These are phyloP conservation scores for Aspergillus phoenicis DNA, from an alignment of 2,329 filamentous ascomycete species.

Conservation along the genomic window DNA sequence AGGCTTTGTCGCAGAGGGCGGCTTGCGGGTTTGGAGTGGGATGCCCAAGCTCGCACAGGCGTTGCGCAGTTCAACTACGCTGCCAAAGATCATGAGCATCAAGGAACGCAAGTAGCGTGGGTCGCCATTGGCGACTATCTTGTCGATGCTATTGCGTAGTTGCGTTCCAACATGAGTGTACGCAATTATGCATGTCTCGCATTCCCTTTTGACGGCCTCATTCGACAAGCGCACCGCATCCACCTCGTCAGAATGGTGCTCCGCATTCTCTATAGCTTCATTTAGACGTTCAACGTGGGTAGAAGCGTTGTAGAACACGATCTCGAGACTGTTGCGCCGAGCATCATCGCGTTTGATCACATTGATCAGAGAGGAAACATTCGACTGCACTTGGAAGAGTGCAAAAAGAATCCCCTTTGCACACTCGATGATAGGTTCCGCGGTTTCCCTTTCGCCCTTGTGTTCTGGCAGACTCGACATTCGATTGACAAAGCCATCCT, in stretches of 20 bases:
- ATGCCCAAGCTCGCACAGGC: constrained; percentile 57
- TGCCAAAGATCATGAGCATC: constrained; percentile 61
- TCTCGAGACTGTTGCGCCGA: constrained; percentile 55
- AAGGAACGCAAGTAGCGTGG: constrained; percentile 60
- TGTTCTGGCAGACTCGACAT: constrained; percentile 62
- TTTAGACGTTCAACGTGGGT: constrained; percentile 60
- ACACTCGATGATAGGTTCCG: constrained; percentile 57
- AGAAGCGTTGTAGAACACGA: constrained; percentile 59
- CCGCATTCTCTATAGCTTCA: constrained; percentile 54
- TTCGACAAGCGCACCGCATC: constrained; percentile 46
- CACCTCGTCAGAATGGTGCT: constrained; percentile 54
- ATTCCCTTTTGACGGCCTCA: constrained; percentile 50
- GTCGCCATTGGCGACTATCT: constrained; percentile 59
- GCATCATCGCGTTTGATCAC: constrained; percentile 51
- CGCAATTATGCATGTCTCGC: constrained; percentile 52
- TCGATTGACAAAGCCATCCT: constrained; percentile 52
- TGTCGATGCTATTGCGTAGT: constrained; percentile 51
- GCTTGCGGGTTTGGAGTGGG: constrained; percentile 37
- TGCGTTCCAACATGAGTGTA: constrained; percentile 54
- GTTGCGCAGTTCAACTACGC: constrained; percentile 62
- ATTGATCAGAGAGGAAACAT: constrained; percentile 50
- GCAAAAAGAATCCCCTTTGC: constrained; percentile 59
- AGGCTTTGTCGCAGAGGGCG: constrained; percentile 29
- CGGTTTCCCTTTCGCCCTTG: constrained; percentile 50
- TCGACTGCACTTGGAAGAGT: constrained; percentile 54